These are phyloP conservation scores for Nicotiana sylvestris DNA, from an alignment of 257 asterid genomes.

Conservation along the genomic window DNA sequence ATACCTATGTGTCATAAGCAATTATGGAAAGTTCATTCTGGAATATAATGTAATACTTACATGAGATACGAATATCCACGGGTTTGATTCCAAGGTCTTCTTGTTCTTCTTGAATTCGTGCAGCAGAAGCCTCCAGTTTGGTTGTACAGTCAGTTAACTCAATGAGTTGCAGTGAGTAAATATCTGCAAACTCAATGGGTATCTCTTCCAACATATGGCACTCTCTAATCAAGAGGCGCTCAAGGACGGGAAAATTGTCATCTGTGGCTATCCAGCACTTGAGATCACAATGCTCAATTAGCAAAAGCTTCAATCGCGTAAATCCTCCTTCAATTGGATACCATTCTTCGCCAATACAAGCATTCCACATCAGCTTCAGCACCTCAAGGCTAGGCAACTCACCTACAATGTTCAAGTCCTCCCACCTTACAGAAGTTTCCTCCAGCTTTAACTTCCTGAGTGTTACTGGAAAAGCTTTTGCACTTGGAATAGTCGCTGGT, in stretches of 20 bases:
- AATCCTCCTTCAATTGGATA: background rate
- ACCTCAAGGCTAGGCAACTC: too few relatives aligned
- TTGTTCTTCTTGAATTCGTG: too few relatives aligned
- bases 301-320: too few relatives aligned
- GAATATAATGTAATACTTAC: too few relatives aligned
- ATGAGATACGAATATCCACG: background rate
- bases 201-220: background rate
- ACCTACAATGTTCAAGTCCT: too few relatives aligned
- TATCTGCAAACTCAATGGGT: background rate
- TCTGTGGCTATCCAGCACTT: background rate
- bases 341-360: background rate
- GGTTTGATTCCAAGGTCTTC: background rate
- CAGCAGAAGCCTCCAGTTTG: too few relatives aligned
- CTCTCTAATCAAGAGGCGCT: background rate
- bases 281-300: too few relatives aligned
- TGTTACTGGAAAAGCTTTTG: constrained; percentile 19
- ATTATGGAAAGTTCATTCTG: too few relatives aligned
- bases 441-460: background rate
- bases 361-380: background rate
- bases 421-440: background rate
- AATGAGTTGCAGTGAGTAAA: too few relatives aligned
- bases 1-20: too few relatives aligned
- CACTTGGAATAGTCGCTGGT: background rate
- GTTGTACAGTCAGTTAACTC: too few relatives aligned
- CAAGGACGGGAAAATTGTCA: background rate